Conservation (phyloP, 768 basidiomycete species). For the Cystobasidium tubakii region DNA sequence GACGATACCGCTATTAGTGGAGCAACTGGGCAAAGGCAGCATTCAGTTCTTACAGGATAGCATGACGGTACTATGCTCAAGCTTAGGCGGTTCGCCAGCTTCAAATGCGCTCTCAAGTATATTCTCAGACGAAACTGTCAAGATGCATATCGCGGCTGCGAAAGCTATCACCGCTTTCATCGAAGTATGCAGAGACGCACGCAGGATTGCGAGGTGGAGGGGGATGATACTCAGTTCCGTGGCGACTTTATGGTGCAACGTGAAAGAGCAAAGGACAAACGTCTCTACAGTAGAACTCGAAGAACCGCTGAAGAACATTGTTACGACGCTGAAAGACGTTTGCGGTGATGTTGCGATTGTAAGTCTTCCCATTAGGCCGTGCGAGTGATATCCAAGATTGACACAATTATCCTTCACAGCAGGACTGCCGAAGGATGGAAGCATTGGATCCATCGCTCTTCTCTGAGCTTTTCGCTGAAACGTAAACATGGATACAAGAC, state of each 20-base stretch:
- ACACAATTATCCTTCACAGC: not conserved
- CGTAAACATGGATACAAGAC: not conserved
- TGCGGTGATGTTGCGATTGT: not conserved
- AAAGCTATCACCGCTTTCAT: conserved; percentile 1
- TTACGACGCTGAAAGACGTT: not conserved
- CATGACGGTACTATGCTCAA: conserved; percentile 14
- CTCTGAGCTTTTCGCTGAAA: not conserved
- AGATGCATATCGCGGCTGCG: conserved; percentile 6
- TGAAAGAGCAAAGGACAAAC: conserved; percentile 13
- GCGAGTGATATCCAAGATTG: not conserved
- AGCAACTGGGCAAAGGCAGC: not conserved
- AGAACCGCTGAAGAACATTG: not conserved
- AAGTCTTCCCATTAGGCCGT: not conserved
- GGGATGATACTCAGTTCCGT: conserved; percentile 21
- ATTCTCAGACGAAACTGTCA: not conserved
- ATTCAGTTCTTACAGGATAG: conserved; percentile 24
- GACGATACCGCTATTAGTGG: not conserved
- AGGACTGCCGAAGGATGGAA: not conserved
- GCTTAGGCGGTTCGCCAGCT: not conserved
- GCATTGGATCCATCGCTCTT: conserved; percentile 6
- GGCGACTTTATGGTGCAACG: conserved; percentile 20
- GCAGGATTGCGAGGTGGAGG: conserved; percentile 34
- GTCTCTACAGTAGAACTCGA: conserved; percentile 14
- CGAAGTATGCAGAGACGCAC: not conserved
- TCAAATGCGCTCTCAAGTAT: not conserved